Evolutionary conservation across 805 yeast genomes (phyloP).

Genomic region (Lachancea sp.): DNA sequence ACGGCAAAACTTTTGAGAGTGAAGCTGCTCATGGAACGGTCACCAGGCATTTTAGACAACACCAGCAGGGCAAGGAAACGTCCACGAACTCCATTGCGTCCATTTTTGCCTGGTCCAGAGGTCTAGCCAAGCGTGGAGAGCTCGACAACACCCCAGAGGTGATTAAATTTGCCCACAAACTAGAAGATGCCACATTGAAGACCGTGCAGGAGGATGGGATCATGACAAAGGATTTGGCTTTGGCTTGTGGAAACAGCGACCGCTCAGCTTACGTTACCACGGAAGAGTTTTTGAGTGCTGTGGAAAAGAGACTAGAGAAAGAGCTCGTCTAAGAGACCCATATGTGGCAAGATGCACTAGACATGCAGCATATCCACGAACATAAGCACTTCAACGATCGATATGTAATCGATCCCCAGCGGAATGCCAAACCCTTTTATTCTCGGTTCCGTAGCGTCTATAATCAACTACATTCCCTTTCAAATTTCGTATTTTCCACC

Average conservation of each 20-base stretch:
- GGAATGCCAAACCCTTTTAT: no score
- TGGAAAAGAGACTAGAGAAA: conserved; percentile 48
- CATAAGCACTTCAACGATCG: no score
- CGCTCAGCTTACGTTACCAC: conserved; percentile 65
- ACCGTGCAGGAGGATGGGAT: conserved; percentile 69
- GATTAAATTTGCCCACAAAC: conserved; percentile 53
- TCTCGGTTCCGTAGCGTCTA: no score
- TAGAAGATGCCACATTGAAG: conserved; percentile 64
- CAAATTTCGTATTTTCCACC: no score
- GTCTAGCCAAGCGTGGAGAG: conserved; percentile 73
- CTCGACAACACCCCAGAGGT: conserved; percentile 68
- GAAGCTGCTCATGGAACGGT: conserved; percentile 89
- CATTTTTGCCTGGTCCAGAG: conserved; percentile 84
- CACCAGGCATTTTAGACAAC: conserved; percentile 78
- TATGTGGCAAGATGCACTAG: not conserved
- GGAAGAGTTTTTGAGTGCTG: conserved; percentile 71
- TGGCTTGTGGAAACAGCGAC: conserved; percentile 57
- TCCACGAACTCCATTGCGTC: conserved; percentile 83
- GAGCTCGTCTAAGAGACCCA: conserved; percentile 12
- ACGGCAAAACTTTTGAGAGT: conserved; percentile 78
- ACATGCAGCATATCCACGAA: not conserved
- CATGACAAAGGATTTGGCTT: conserved; percentile 79
- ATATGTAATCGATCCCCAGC: no score
- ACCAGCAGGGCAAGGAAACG: conserved; percentile 75
- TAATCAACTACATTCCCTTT: not conserved